Conservation (phyloP, 371 early-diverging fungal genomes). For the Syncephalastrum racemosum region DNA sequence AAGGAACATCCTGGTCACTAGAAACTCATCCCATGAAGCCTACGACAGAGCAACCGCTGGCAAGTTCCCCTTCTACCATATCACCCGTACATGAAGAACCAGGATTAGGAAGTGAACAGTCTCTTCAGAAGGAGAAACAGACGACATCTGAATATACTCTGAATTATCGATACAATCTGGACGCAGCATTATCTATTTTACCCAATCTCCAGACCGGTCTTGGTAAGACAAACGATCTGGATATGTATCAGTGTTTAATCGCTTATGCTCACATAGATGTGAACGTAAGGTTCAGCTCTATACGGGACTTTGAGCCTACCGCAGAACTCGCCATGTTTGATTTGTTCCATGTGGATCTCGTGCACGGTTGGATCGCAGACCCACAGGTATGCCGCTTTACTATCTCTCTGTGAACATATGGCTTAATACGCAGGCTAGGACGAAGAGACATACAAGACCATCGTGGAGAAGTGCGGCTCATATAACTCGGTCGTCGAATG, state of each 20-base stretch:
- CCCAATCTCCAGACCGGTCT: conserved; percentile 54
- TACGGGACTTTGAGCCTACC: conserved; percentile 77
- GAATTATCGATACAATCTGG: conserved; percentile 38
- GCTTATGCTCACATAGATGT: conserved; percentile 59
- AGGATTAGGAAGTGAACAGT: too few species aligned
- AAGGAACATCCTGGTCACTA: not conserved
- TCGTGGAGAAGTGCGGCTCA: conserved; percentile 53
- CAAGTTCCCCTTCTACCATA: not conserved
- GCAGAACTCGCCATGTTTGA: conserved; percentile 78
- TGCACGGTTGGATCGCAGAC: conserved; percentile 91
- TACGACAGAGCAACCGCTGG: not conserved
- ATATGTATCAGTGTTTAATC: not conserved
- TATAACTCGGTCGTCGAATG: conserved; percentile 85
- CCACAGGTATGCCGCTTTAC: conserved; percentile 47
- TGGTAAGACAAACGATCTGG: conserved; percentile 21
- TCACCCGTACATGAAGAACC: not conserved
- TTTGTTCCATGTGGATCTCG: conserved; percentile 74
- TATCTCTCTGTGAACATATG: not conserved
- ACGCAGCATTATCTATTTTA: conserved; percentile 48
- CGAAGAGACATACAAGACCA: conserved; percentile 51
- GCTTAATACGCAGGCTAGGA: conserved; percentile 29
- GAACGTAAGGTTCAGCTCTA: conserved; percentile 77
- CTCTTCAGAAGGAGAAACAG: conserved; percentile 5
- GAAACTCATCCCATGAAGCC: not conserved
- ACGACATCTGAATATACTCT: conserved; percentile 33